phyloP scores from a whole-genome alignment of 306 rosid species.

The Prunus dulcis region DNA sequence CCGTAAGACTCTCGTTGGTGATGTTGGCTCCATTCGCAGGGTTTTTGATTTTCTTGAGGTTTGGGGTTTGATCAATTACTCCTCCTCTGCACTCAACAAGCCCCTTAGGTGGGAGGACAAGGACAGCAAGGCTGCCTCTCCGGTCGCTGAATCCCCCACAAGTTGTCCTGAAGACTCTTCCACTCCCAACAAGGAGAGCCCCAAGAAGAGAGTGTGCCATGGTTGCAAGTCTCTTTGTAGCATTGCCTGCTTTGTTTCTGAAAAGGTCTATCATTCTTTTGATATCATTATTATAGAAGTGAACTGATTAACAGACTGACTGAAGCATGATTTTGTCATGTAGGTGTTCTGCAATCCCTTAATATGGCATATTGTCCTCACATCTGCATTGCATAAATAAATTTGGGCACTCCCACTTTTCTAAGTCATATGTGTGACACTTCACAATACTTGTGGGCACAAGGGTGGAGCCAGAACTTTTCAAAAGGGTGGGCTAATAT shows the following conservation, averaged over 20 bases:
- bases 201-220: slow-evolving; percentile 71
- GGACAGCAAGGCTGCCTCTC: slow-evolving; percentile 38
- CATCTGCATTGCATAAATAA: neutral
- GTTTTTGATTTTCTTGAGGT: slow-evolving; percentile 83
- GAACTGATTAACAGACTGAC: neutral
- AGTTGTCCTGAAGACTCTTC: slow-evolving; percentile 21
- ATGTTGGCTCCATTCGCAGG: slow-evolving; percentile 82
- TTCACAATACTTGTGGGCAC: neutral
- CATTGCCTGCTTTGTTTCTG: slow-evolving; percentile 91
- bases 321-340: neutral
- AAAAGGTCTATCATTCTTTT: slow-evolving; percentile 47
- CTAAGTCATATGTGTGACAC: neutral
- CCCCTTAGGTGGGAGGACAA: slow-evolving; percentile 87
- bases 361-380: too few species aligned
- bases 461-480: too few species aligned
- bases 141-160: neutral
- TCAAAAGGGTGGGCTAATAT: too few species aligned
- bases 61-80: slow-evolving; percentile 85
- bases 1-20: slow-evolving; percentile 79
- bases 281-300: neutral
- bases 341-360: too few species aligned
- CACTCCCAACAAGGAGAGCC: slow-evolving; percentile 33
- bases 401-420: neutral
- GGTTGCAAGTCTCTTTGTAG: slow-evolving; percentile 79
- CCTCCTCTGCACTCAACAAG: slow-evolving; percentile 48